A percentile compares a stretch with the other conserved stretches of the same genome.
Evolutionary conservation across 2,329 filamentous ascomycete genomes (phyloP).

Genomic region (Bipolaris oryzae): DNA sequence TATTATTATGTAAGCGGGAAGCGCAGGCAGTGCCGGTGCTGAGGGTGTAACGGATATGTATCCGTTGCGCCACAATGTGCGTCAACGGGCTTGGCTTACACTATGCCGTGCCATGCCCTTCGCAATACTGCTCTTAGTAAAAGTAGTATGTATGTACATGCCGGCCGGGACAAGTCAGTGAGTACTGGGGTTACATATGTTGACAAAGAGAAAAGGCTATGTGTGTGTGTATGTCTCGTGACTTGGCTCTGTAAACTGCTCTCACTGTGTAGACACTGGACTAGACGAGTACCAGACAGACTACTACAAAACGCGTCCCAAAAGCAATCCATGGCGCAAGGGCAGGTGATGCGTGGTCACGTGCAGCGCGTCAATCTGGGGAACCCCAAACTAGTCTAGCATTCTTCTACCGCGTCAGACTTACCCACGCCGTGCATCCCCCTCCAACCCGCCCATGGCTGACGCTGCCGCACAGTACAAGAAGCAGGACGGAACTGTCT

Average conservation of each 20-base stretch:
- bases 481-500: constrained; percentile 90
- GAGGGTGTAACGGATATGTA: constrained; percentile 20
- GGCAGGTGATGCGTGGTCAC: constrained; percentile 17
- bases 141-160: too few species aligned
- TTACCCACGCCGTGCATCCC: not conserved
- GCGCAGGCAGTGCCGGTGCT: constrained; percentile 13
- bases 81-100: constrained; percentile 9
- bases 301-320: not conserved
- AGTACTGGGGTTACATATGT: too few species aligned
- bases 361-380: constrained; percentile 20
- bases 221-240: too few species aligned
- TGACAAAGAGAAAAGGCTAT: too few species aligned
- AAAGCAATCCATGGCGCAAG: not conserved
- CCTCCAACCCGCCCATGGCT: constrained; percentile 40
- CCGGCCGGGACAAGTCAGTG: too few species aligned
- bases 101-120: not conserved
- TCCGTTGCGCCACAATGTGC: constrained; percentile 17
- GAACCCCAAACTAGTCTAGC: constrained; percentile 21
- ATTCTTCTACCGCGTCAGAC: constrained; percentile 9
- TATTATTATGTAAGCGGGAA: constrained; percentile 21
- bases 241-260: not conserved
- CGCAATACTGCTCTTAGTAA: too few species aligned
- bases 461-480: constrained; percentile 69
- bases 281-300: too few species aligned
- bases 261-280: too few species aligned